Base-by-base conservation (phyloP, 2,329 filamentous ascomycete genomes). In the Fusarium mundagurra region DNA sequence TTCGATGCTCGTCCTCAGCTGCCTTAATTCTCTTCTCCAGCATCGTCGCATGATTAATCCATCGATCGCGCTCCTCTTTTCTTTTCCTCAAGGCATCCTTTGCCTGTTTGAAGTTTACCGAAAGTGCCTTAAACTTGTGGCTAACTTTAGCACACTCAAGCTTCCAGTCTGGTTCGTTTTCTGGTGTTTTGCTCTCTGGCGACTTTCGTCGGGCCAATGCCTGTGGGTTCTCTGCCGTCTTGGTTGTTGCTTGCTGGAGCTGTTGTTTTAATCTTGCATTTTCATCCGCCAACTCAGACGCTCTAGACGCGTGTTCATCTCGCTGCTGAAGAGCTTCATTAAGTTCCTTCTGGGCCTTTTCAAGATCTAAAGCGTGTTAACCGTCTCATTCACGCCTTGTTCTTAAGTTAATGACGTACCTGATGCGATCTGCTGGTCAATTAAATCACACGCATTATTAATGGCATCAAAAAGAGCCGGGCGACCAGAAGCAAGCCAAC, bases 41-140 rank as follows among this genome's bases (percentile, higher is more conserved):
- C 18, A 81, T 74, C 29, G 83, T 83, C 10, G 85, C 84, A 61
- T 88, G 85, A 11, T 81, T 78, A 33, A 82, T 81, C 88, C 88
- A 90, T 38, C 77, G 75, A 12, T 86, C 81, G 8, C 83, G 83
- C 31, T 85, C 82, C 3, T 82, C 80, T 34, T 84, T 85, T 54
- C 83, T 83, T 71, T 83, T 85, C 38, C 80, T 77, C 14, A 86
- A 80, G 13, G 82, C 79, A 18, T 81, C 80, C 64, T 83, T 83
- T 51, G 84, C 81, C 5, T 74, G 82, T 64, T 82, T 87, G 76
- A 85, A 85, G 70, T 81, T 84, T 55, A 77, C 78, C 34, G 77
- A 83, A 54, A 88, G 77, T 9, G 83, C 83, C 39, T 80, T 79
- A 61, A 86, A 86, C 59, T 82, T 85, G 27, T 79, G 78, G 34